A percentile compares a stretch with the other conserved stretches of the same genome.
These are phyloP conservation scores for Ascoidea tarda DNA, from an alignment of 805 yeast genomes.

Conservation along the genomic window DNA sequence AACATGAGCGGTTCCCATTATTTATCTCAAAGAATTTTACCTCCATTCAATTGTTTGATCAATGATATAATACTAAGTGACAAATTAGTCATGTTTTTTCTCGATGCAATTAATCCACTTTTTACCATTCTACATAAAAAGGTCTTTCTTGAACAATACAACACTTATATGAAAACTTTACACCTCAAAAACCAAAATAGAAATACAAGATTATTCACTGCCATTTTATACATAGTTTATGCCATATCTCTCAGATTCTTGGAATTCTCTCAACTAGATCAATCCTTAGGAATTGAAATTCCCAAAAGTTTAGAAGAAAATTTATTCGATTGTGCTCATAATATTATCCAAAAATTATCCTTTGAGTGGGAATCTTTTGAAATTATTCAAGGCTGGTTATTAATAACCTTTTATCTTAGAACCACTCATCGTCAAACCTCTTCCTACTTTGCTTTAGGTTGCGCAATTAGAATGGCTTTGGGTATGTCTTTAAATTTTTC, in stretches of 20 bases:
- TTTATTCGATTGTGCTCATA: slow-evolving; percentile 26
- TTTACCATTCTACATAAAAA: slow-evolving; percentile 38
- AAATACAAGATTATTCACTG: slow-evolving; percentile 29
- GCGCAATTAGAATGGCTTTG: slow-evolving; percentile 26
- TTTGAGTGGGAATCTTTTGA: slow-evolving; percentile 41
- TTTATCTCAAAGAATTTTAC: slow-evolving; percentile 21
- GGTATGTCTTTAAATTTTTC: slow-evolving; percentile 27
- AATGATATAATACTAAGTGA: slow-evolving; percentile 17
- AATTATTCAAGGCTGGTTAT: slow-evolving; percentile 35
- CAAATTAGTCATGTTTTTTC: slow-evolving; percentile 24
- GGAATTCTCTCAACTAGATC: slow-evolving; percentile 20
- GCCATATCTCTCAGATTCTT: slow-evolving; percentile 37
- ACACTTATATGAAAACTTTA: slow-evolving; percentile 12
- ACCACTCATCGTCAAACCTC: slow-evolving; percentile 30
- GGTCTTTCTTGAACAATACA: slow-evolving; percentile 36
- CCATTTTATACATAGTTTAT: slow-evolving; percentile 32
- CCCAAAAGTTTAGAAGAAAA: slow-evolving; percentile 23
- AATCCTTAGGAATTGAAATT: slow-evolving; percentile 9
- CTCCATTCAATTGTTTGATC: slow-evolving; percentile 13
- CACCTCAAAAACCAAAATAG: slow-evolving; percentile 10
- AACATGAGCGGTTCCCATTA: slow-evolving; percentile 47
- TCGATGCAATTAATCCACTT: slow-evolving; percentile 36
- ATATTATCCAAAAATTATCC: slow-evolving; percentile 23
- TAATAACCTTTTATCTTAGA: slow-evolving; percentile 28
- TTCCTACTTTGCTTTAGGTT: slow-evolving; percentile 25